These are phyloP conservation scores for Aspergillus vadensis DNA, from an alignment of 2,329 filamentous ascomycete species.

Conservation along the genomic window DNA sequence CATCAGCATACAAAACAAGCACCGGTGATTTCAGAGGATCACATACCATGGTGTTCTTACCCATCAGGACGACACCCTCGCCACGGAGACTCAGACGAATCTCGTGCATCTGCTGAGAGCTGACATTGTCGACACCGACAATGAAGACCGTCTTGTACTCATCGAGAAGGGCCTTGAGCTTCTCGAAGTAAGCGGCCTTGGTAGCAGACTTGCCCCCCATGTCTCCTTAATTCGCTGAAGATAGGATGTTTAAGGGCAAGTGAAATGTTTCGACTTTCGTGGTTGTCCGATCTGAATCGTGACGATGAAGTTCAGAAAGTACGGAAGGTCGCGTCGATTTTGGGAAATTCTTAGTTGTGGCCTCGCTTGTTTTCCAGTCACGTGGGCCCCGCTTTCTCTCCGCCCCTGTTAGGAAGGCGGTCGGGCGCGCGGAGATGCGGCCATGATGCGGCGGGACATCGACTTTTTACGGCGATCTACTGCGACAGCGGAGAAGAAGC, in stretches of 20 bases:
- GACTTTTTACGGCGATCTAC: not conserved
- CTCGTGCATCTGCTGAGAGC: constrained; percentile 99
- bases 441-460: not conserved
- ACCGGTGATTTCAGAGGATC: not conserved
- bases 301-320: constrained; percentile 28
- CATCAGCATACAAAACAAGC: constrained; percentile 9
- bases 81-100: constrained; percentile 90
- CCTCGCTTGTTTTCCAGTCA: constrained; percentile 43
- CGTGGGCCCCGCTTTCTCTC: constrained; percentile 26
- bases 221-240: constrained; percentile 88
- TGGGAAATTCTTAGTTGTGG: constrained; percentile 37
- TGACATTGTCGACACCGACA: constrained; percentile 98
- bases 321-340: constrained; percentile 21
- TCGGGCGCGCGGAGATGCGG: not conserved
- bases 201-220: constrained; percentile 96
- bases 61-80: constrained; percentile 95
- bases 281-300: constrained; percentile 29
- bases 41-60: constrained; percentile 99
- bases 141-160: constrained; percentile 98
- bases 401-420: not conserved
- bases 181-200: constrained; percentile 99
- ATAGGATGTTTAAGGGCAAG: constrained; percentile 98
- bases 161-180: constrained; percentile 97
- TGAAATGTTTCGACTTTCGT: constrained; percentile 44
- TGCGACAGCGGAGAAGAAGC: not conserved